phyloP scores from a whole-genome alignment of 148 eudicot genomes.

The Camellia granthamiana region DNA sequence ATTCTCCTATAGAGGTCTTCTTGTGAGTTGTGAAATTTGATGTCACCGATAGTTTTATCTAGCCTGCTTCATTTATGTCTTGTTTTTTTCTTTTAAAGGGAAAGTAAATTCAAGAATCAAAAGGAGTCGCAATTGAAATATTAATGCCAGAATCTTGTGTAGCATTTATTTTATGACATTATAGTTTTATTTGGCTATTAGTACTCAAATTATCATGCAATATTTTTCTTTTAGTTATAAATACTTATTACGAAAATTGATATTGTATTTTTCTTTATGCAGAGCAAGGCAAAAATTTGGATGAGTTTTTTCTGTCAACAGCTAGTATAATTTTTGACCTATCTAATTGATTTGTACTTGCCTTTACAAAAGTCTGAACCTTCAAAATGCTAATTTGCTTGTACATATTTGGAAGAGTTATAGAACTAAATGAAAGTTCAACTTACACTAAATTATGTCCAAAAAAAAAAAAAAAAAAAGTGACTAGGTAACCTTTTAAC shows the following conservation, averaged over 20 bases:
- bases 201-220: too few relatives aligned
- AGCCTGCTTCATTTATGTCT: not conserved
- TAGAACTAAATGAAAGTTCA: not conserved
- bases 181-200: not conserved
- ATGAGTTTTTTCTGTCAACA: constrained; percentile 93
- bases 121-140: not conserved
- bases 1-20: too few relatives aligned
- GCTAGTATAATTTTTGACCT: constrained; percentile 49
- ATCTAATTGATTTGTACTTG: not conserved
- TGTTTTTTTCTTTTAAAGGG: not conserved
- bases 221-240: not conserved
- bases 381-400: not conserved
- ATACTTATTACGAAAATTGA: constrained; percentile 1
- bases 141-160: not conserved
- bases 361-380: not conserved
- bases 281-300: constrained; percentile 91
- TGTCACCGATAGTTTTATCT: not conserved
- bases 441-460: not conserved
- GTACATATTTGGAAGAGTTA: not conserved
- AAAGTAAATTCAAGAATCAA: not conserved
- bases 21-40: not conserved
- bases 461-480: not conserved
- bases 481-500: not conserved
- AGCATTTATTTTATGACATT: not conserved
- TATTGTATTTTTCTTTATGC: constrained; percentile 24